Base-by-base conservation (phyloP, 2,329 filamentous ascomycete genomes). In the Biscogniauxia marginata region DNA sequence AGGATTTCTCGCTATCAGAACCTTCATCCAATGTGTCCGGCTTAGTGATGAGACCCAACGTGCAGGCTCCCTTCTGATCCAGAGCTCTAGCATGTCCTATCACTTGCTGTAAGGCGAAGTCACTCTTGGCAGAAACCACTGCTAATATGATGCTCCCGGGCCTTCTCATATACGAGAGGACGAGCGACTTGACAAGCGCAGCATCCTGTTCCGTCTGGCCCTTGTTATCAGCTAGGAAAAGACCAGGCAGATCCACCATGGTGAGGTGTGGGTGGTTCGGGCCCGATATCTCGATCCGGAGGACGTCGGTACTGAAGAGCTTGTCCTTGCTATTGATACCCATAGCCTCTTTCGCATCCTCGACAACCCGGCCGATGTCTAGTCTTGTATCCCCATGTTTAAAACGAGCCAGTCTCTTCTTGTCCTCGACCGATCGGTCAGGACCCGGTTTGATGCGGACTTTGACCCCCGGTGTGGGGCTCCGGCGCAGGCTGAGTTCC, bases 51-150 rank as follows among this genome's bases (percentile, higher is more conserved):
- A 81, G 52, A 6, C 78, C 78, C 0, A 81, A 64, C n/a, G 79
- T 81, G 11, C 79, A 73, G 3, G 59, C 47, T 7, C 76, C 74
- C 7, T 73, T 58, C 13, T 67, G 61, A 47, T 64, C 52, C 5
- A 58, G 25, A 11, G 50, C 49, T 3, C 80, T 75, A n/a, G 81
- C 74, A 50, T 76, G 63, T 8, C 78, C 72, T 0, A 82, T 71
- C 5, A 89, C 78, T 16, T 76, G 72, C 63, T 89, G 85, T 22
- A 83, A 78, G 13, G 80, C 79, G 61, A 79, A 79, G 46, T 88
- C 80, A 39, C 75, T 77, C 43, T 79, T 80, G 1, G 81, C 82
- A 0, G 78, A 80, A 0, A 86, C 74, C 0, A 85, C 79, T 1
- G 82, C 79, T 0, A 87, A 72, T 2, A 86, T 83, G 56, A 88